These are phyloP conservation scores for Oryza nivara DNA, from an alignment of 176 grass and related monocot genomes.

Conservation along the genomic window DNA sequence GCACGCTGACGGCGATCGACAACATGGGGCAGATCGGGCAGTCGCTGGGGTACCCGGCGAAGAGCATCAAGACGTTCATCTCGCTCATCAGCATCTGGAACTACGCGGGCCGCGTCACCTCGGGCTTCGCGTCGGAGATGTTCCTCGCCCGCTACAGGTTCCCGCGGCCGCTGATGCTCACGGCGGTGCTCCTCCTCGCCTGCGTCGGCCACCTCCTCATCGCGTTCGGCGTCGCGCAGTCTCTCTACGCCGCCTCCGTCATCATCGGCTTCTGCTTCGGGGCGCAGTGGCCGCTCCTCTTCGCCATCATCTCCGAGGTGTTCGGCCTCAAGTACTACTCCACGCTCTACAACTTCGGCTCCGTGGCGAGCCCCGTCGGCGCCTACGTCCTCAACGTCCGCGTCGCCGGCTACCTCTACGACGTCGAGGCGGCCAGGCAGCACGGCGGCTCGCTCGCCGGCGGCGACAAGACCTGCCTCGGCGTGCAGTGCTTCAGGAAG, in stretches of 20 bases:
- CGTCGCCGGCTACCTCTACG: no score
- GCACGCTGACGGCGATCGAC: slow-evolving; percentile 78
- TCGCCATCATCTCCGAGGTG: slow-evolving; percentile 33
- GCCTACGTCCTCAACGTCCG: no score
- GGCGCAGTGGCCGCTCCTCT: slow-evolving; percentile 76
- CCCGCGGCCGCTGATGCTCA: slow-evolving; percentile 44
- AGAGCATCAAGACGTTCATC: slow-evolving; percentile 66
- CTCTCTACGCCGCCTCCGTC: slow-evolving; percentile 59
- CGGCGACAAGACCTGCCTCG: slow-evolving; percentile 1
- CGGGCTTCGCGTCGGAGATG: slow-evolving; percentile 68
- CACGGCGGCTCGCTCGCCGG: no score
- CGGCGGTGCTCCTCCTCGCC: slow-evolving; percentile 39
- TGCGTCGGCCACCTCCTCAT: slow-evolving; percentile 55
- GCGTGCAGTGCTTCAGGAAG: slow-evolving; percentile 14
- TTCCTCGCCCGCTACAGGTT: slow-evolving; percentile 7
- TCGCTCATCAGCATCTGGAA: slow-evolving; percentile 96
- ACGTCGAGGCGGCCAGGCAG: no score
- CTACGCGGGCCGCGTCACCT: slow-evolving; percentile 54
- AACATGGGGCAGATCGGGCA: slow-evolving; percentile 93
- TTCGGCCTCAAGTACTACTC: slow-evolving; percentile 10
- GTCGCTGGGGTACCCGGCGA: slow-evolving; percentile 55
- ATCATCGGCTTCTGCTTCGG: slow-evolving; percentile 91
- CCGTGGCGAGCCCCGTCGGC: no score
- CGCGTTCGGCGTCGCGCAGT: slow-evolving; percentile 28
- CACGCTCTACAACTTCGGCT: no score